Percentiles rank a stretch among this genome's conserved stretches.
Evolutionary conservation across 495 filamentous ascomycete species (phyloP).

Genomic region (Tuber indicum): DNA sequence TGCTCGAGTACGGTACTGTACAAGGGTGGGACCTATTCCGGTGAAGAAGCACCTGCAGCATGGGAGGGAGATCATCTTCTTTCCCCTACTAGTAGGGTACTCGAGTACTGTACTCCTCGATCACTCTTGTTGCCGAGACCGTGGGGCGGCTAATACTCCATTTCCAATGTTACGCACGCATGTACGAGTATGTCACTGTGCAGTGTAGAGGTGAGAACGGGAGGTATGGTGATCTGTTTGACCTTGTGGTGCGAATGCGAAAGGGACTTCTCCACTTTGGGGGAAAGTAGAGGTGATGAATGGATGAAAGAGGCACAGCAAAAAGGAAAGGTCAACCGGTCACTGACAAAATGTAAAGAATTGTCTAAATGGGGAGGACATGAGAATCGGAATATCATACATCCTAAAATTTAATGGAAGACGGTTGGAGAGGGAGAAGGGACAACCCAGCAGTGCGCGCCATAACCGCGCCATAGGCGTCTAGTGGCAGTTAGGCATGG

Average conservation of each 20-base stretch:
- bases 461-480: neutral
- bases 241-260: neutral
- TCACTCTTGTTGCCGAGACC: neutral
- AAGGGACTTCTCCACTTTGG: neutral
- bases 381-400: slow-evolving; percentile 3
- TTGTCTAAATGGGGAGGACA: neutral
- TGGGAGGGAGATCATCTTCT: neutral
- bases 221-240: neutral
- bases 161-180: neutral
- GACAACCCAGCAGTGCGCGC: neutral
- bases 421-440: neutral
- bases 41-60: neutral
- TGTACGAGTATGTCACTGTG: neutral
- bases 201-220: neutral
- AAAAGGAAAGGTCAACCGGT: neutral
- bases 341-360: neutral
- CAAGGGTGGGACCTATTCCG: neutral
- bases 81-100: neutral
- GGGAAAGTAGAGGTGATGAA: neutral
- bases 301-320: neutral
- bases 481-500: neutral
- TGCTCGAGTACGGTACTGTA: neutral
- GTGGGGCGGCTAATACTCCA: neutral
- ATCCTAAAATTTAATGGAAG: neutral
- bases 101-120: neutral